Evolutionary conservation across 495 filamentous ascomycete species (phyloP), one percentile per base, ranked within the genome.

Genomic region (Xylaria scruposa): DNA sequence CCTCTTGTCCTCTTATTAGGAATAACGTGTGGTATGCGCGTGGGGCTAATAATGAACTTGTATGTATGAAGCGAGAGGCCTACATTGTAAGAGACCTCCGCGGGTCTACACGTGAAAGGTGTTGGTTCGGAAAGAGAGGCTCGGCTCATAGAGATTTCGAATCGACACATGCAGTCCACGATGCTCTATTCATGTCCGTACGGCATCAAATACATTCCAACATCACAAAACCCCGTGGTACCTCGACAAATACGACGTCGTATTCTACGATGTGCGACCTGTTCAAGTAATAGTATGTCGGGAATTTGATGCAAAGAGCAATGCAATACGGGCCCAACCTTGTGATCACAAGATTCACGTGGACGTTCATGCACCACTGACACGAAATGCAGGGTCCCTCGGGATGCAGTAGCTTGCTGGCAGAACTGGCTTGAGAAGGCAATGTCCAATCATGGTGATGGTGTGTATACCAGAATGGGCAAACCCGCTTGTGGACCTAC

Each of bases 321-420:
- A 59, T 46, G 47, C 49, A 67, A 67, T 67, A 67, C 49, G 51
- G 49, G 51, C 46, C 36, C 26, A 38, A 26, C 66, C 51, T 54
- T 68, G 66, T 56, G 53, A 56, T 46, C 40, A 68, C 4, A 2
- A 8, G 17, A 40, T 51, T 68, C 66, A 68, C 66, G 66, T 59
- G 66, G 49, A 29, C 51, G 24, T 36, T 46, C 29, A 67, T 68
- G 51, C 66, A 44, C 31, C 46, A 21, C 29, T 21, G 58, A 68
- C 66, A 68, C 66, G 66, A 68, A 67, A 51, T 68, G 66, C 66
- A 59, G 53, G 49, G 49, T 17, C 64, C 31, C 29, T 9, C 19
- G 29, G 38, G 9, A 13, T 42, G 38, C 38, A 24, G 19, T 56
- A 13, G 47, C 3, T 44, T 42, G 36, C 10, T n/a, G 21, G 29